Evolutionary conservation across 208 protist genomes (phyloP), one percentile per base, ranked within the genome.

Genomic region (Lotmaria passim): DNA sequence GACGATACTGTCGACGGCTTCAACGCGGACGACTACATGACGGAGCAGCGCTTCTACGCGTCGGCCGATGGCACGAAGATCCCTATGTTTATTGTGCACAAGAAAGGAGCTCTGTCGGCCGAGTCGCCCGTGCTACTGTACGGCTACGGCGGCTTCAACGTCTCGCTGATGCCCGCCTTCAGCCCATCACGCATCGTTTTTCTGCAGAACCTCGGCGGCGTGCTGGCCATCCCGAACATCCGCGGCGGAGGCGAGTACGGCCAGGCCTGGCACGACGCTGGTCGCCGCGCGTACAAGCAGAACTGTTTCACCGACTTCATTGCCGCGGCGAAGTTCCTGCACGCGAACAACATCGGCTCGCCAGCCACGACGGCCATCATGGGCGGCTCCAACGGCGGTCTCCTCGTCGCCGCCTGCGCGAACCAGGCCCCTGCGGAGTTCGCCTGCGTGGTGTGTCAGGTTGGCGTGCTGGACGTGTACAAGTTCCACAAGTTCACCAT

Each of bases 401-500:
- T 98, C 39, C 86, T 99, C 19, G 91, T 98, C 14, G 95, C 83
- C 3, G 96, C 95, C 15, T 79, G 71, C 44, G 82, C 86, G 44
- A 98, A 97, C 71, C 95, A 98, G 78, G 86, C 86, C 5, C 96
- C 97, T 23, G 88, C 95, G 28, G 64, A 89, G 23, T 90, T 98
- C 31, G 57, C 87, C 34, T 88, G 82, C 53, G 93, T 88, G 15
- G 79, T 98, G 46, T 91, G 89, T 68, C 82, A 93, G 50, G 96
- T 98, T 26, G 92, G 91, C 21, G 93, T 99, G 30, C 69, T 98
- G 59, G 96, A 99, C 77, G 94, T 98, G 91, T 94, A 87, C 74
- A 94, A 96, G 75, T 99, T 97, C 75, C 93, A 98, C 83, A 97
- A 97, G 76, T 98, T 98, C 67, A 97, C 95, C 53, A 97, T 98